These are phyloP conservation scores for Lichtheimia corymbifera DNA, from an alignment of 371 early-diverging fungal genomes.

Conservation along the genomic window DNA sequence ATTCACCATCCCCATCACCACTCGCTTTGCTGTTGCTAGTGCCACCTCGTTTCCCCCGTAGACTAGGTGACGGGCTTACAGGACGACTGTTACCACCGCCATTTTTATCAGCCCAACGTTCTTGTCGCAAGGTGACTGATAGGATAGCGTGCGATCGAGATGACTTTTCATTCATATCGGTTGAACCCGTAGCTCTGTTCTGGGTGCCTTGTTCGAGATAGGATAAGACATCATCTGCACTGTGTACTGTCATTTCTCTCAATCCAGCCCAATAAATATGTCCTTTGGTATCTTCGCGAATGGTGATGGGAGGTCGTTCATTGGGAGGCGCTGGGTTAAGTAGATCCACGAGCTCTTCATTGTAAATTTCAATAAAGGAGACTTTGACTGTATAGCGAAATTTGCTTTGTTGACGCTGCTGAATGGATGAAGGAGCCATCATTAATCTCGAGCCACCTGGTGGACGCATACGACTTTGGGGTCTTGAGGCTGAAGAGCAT, in stretches of 20 bases:
- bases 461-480: slow-evolving; percentile 12
- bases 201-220: slow-evolving; percentile 71
- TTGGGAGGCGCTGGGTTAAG: slow-evolving; percentile 55
- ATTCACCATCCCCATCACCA: slow-evolving; percentile 44
- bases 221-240: slow-evolving; percentile 78
- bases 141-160: slow-evolving; percentile 98
- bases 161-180: slow-evolving; percentile 96
- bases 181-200: slow-evolving; percentile 92
- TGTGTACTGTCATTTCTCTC: slow-evolving; percentile 74
- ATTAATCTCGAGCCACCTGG: slow-evolving; percentile 6
- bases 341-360: slow-evolving; percentile 94
- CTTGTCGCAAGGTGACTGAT: slow-evolving; percentile 79
- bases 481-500: slow-evolving; percentile 4
- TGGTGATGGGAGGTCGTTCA: slow-evolving; percentile 71
- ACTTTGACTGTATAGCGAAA: slow-evolving; percentile 52
- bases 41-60: not conserved
- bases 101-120: slow-evolving; percentile 40
- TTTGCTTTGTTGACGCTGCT: slow-evolving; percentile 1
- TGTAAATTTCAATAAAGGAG: slow-evolving; percentile 95
- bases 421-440: slow-evolving; percentile 4
- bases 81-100: slow-evolving; percentile 18
- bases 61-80: slow-evolving; percentile 25
- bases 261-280: slow-evolving; percentile 90
- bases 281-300: slow-evolving; percentile 94
- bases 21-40: not conserved